Base-by-base conservation (phyloP, 306 rosid genomes). In the Senna tora region DNA sequence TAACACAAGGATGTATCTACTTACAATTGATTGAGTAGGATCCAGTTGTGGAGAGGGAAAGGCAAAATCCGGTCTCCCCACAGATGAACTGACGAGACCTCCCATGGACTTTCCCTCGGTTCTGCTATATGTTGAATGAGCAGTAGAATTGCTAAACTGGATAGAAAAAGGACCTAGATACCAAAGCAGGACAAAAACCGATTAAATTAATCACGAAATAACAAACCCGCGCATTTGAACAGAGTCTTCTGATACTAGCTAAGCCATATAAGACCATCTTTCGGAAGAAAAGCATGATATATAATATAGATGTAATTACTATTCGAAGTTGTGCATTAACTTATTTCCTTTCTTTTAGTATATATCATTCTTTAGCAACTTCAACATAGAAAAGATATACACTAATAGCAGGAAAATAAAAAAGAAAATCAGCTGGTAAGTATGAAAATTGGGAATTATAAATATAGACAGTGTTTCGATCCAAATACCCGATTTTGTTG, bases 11-110 rank as follows among this genome's bases (percentile, higher is more conserved):
- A 50, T 50, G 47, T 43, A 67, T 77, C 85, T 58, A 82, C 96
- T 81, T 75, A 90, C 96, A 39, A 73, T 72, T 69, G 87, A 59
- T 65, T 84, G 84, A 69, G 20, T 55, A 65, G 72, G 75, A 67
- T 81, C 85, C 63, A 63, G 65, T 22, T 55, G 76, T 14, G 87
- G 62, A 16, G 85, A 76, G 70, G 71, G 64, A 71, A 80, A 80
- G 67, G 76, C 43, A 75, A 73, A 75, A 75, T 81, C 84, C 64
- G 51, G 84, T 76, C 45, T 75, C 66, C 72, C 84, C 32, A 72
- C 69, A 38, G 79, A 50, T 16, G 81, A 69, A 45, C 78, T 74
- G 34, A 73, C 51, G 47, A 69, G 69, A 38, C 69, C 78, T 49
- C 72, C 81, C 52, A 82, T 34, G 34, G 52, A 33, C 73, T 73